phyloP scores from a whole-genome alignment of 768 basidiomycete genomes.

The Rhodosporidiobolus odoratus region DNA sequence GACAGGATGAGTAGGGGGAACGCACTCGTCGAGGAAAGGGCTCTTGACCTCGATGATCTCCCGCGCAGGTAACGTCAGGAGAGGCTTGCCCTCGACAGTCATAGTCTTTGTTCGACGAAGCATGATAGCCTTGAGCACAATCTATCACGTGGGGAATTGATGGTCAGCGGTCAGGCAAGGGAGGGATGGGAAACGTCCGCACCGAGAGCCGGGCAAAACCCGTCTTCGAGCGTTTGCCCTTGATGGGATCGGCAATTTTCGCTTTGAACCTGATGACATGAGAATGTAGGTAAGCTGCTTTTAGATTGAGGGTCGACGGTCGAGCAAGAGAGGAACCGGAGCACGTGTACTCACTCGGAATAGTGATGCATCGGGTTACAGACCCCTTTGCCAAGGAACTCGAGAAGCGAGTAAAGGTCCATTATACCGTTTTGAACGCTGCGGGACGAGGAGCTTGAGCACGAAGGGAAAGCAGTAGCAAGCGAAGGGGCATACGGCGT shows the following conservation, averaged over 20 bases:
- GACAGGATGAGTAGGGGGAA: not conserved
- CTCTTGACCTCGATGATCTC: slow-evolving; percentile 67
- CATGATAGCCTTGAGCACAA: slow-evolving; percentile 80
- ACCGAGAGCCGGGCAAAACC: slow-evolving; percentile 12
- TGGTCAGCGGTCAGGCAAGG: slow-evolving; percentile 51
- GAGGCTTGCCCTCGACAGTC: slow-evolving; percentile 61
- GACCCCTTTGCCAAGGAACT: slow-evolving; percentile 62
- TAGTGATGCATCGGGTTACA: slow-evolving; percentile 73
- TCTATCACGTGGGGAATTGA: slow-evolving; percentile 48
- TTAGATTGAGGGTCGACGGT: too few relatives aligned
- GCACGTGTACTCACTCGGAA: too few relatives aligned
- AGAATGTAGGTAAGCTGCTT: too few relatives aligned
- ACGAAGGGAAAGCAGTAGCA: not conserved
- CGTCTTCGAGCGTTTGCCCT: slow-evolving; percentile 55
- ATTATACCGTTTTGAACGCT: slow-evolving; percentile 72
- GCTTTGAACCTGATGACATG: too few relatives aligned
- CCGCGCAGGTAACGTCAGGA: slow-evolving; percentile 74
- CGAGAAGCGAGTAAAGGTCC: slow-evolving; percentile 81
- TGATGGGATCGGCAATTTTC: slow-evolving; percentile 74
- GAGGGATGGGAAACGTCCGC: not conserved
- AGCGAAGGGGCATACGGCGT: slow-evolving; percentile 47
- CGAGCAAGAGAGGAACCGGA: too few relatives aligned
- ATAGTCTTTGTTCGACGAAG: slow-evolving; percentile 76
- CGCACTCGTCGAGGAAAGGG: slow-evolving; percentile 57
- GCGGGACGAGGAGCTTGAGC: not conserved